Percentiles rank a stretch among this genome's conserved stretches.
These are phyloP conservation scores for Xylaria hypoxylon DNA, from an alignment of 2,329 filamentous ascomycete genomes.

Conservation along the genomic window DNA sequence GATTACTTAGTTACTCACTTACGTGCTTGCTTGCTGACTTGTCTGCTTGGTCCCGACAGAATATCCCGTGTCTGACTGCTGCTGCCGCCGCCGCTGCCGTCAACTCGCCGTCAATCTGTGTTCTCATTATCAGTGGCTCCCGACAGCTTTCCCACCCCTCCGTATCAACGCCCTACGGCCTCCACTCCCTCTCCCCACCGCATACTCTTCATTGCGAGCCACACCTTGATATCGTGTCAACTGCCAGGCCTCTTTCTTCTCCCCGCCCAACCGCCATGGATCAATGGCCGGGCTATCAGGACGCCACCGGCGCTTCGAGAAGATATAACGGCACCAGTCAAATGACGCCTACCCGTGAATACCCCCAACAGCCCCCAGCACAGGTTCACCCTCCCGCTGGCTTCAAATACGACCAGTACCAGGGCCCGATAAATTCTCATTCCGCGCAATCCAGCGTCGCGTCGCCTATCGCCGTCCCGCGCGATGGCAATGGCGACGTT, in stretches of 20 bases:
- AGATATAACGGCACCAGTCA: constrained; percentile 62
- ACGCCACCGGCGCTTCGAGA: constrained; percentile 71
- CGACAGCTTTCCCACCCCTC: constrained; percentile 37
- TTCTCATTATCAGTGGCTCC: constrained; percentile 26
- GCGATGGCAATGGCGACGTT: constrained; percentile 80
- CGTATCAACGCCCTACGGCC: constrained; percentile 30
- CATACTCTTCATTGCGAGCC: constrained; percentile 33
- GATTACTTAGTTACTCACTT: neutral
- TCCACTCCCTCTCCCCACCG: constrained; percentile 38
- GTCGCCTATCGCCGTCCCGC: constrained; percentile 60
- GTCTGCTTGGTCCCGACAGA: constrained; percentile 34
- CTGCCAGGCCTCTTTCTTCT: constrained; percentile 16
- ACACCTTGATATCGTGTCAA: constrained; percentile 28
- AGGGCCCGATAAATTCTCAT: constrained; percentile 58
- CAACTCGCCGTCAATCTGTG: constrained; percentile 16
- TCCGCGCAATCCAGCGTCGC: constrained; percentile 53
- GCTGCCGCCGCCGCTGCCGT: constrained; percentile 37
- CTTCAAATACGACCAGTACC: constrained; percentile 77
- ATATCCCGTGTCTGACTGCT: constrained; percentile 41
- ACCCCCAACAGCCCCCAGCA: constrained; percentile 47
- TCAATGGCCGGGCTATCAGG: constrained; percentile 77
- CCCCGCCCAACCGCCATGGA: constrained; percentile 59
- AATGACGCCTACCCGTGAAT: constrained; percentile 50
- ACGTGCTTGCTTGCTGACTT: constrained; percentile 23
- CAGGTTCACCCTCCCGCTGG: constrained; percentile 63